Evolutionary conservation across 2,329 filamentous ascomycete species (phyloP).

Genomic region (Colletotrichum tamarilloi): DNA sequence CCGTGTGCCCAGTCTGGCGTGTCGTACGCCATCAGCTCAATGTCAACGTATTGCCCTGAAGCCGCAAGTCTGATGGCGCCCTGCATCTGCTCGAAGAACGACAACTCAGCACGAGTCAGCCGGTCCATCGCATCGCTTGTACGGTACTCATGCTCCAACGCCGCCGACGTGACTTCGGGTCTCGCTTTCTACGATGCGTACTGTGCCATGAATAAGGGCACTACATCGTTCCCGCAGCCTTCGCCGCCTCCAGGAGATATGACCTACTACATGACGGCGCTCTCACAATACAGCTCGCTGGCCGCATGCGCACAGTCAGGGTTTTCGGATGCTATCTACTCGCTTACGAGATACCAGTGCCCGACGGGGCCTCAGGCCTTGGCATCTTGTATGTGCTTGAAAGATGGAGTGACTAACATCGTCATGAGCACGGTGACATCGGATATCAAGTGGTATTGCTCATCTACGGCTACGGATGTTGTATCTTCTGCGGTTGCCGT

Average conservation of each 20-base stretch:
- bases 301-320: constrained; percentile 57
- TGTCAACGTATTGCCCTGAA: constrained; percentile 48
- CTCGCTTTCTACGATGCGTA: constrained; percentile 63
- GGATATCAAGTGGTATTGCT: constrained; percentile 56
- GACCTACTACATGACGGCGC: constrained; percentile 65
- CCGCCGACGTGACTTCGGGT: constrained; percentile 59
- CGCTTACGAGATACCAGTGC: constrained; percentile 53
- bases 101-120: constrained; percentile 57
- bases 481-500: constrained; percentile 58
- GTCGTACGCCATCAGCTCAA: constrained; percentile 51
- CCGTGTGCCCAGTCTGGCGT: constrained; percentile 55
- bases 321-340: constrained; percentile 53
- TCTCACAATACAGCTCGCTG: constrained; percentile 58
- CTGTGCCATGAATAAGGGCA: constrained; percentile 62
- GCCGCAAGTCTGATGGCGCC: constrained; percentile 56
- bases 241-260: constrained; percentile 63
- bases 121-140: constrained; percentile 55
- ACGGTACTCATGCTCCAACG: constrained; percentile 57
- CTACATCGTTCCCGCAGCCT: constrained; percentile 58
- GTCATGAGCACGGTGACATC: constrained; percentile 58
- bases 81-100: constrained; percentile 63
- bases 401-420: constrained; percentile 56
- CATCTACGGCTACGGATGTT: constrained; percentile 54
- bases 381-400: constrained; percentile 64
- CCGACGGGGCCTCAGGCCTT: constrained; percentile 59